These are phyloP conservation scores for Boletus vinaceobasis DNA, from an alignment of 768 basidiomycete genomes.

Conservation along the genomic window DNA sequence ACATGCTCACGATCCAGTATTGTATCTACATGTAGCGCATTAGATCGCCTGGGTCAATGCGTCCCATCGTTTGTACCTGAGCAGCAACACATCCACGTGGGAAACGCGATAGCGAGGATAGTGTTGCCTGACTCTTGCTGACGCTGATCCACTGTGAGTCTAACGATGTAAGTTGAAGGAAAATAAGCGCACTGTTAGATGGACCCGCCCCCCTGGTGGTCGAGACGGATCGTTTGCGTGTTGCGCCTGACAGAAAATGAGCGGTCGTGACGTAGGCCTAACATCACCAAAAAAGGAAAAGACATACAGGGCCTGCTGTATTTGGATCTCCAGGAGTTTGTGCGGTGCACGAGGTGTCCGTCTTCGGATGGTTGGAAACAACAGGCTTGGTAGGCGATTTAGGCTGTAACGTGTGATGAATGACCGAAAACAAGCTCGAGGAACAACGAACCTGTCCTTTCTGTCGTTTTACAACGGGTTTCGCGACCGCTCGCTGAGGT, in stretches of 20 bases:
- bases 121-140: neutral
- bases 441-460: neutral
- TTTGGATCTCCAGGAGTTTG: neutral
- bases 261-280: too few species aligned
- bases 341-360: neutral
- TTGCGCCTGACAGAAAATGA: neutral
- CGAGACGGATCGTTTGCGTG: neutral
- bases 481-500: neutral
- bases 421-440: neutral
- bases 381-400: neutral
- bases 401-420: neutral
- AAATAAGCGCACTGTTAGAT: neutral
- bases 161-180: too few species aligned
- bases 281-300: neutral
- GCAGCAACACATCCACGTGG: constrained; percentile 1
- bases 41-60: neutral
- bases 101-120: neutral
- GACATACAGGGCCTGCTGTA: neutral
- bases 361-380: too few species aligned
- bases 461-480: neutral
- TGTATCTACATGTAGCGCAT: neutral
- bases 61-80: neutral
- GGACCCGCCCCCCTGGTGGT: neutral
- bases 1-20: neutral
- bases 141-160: neutral